These are phyloP conservation scores for Trichoderma sp. DNA, from an alignment of 2,329 filamentous ascomycete species.

Conservation along the genomic window DNA sequence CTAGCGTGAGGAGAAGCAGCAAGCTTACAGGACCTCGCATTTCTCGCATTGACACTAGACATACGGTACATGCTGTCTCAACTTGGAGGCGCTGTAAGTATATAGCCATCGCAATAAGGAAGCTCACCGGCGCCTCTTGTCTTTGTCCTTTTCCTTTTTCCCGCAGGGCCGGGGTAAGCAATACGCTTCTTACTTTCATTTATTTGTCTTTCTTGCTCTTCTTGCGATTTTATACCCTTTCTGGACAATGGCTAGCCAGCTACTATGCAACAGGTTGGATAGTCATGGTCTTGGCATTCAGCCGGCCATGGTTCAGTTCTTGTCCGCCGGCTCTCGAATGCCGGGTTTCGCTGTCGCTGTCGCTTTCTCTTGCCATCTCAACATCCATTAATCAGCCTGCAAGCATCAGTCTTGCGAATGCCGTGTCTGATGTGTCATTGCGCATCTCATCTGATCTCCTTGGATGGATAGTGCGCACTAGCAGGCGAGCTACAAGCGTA, in stretches of 20 bases:
- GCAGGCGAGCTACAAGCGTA: not conserved
- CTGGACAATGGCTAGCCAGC: not conserved
- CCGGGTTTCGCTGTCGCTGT: not conserved
- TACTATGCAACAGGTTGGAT: not conserved
- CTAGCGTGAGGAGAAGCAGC: conserved; percentile 8
- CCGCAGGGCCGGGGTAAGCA: not conserved
- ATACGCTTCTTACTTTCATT: not conserved
- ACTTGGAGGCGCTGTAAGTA: not conserved
- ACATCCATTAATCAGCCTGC: conserved; percentile 3
- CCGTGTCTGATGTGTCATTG: not conserved
- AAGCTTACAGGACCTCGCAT: conserved; percentile 12
- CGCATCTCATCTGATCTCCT: not conserved
- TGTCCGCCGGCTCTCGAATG: not conserved
- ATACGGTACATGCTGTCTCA: not conserved
- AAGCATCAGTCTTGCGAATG: not conserved
- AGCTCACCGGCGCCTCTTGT: not conserved
- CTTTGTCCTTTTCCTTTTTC: not conserved
- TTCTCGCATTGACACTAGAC: not conserved
- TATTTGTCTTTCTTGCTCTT: not conserved
- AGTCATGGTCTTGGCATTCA: not conserved
- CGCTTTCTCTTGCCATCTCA: not conserved
- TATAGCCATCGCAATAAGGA: not conserved
- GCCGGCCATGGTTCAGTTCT: not conserved
- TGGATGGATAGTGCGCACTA: conserved; percentile 5
- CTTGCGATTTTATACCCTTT: not conserved